Percentiles rank a stretch among this genome's conserved stretches.
Evolutionary conservation across 2,329 filamentous ascomycete genomes (phyloP).

Genomic region (Trichoderma harzianum): DNA sequence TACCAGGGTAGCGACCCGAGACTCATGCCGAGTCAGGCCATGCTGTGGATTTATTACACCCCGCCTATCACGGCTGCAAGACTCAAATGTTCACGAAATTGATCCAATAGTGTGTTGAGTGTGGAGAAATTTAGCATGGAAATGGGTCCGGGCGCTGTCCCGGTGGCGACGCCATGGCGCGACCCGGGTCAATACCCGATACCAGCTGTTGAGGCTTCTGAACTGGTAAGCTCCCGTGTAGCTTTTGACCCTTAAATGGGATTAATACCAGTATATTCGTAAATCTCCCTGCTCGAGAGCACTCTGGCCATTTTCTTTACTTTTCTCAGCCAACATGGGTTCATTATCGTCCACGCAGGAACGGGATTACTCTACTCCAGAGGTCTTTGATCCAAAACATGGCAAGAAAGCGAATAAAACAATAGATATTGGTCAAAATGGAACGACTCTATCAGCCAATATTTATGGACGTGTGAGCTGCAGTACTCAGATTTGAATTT

Average conservation of each 20-base stretch:
- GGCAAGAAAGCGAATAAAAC: neutral
- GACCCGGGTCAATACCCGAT: neutral
- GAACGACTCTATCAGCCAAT: neutral
- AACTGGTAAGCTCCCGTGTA: neutral
- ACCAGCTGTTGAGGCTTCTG: neutral
- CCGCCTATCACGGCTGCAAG: neutral
- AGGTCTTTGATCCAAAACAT: neutral
- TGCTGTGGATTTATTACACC: neutral
- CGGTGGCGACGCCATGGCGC: neutral
- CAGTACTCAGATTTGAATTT: neutral
- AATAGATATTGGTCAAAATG: neutral
- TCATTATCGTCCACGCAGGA: neutral
- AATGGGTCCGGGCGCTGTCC: neutral
- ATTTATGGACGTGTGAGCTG: neutral
- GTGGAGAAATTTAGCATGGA: neutral
- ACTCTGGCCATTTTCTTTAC: neutral
- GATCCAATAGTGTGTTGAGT: neutral
- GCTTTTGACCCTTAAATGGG: neutral
- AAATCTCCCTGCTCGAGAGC: neutral
- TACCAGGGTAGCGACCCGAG: neutral
- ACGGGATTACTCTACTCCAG: neutral
- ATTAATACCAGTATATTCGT: neutral
- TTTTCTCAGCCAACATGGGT: neutral
- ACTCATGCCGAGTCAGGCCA: neutral
- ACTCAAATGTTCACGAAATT: neutral